These are phyloP conservation scores for Populus tremula DNA, from an alignment of 345 rosid genomes.

Conservation along the genomic window DNA sequence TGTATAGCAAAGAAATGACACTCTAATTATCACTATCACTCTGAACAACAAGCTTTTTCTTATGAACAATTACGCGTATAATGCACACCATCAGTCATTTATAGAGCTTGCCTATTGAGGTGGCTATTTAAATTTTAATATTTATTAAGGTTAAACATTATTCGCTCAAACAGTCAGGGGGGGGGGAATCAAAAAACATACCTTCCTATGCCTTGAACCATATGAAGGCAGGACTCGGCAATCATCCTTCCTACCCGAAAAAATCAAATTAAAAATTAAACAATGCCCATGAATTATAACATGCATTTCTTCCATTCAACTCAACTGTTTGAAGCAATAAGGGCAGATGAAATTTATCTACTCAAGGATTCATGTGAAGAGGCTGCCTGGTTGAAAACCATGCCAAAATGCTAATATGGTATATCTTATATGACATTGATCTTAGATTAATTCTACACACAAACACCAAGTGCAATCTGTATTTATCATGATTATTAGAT, in stretches of 20 bases:
- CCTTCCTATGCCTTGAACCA: conserved; percentile 46
- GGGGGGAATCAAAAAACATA: conserved; percentile 14
- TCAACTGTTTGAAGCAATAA: neutral
- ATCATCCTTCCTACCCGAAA: conserved; percentile 39
- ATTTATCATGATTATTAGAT: too few species aligned
- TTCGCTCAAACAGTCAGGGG: neutral
- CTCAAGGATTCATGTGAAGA: neutral
- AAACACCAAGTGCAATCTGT: neutral
- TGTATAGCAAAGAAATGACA: neutral
- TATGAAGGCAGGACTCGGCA: conserved; percentile 25
- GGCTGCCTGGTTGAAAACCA: neutral
- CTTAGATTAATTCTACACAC: neutral
- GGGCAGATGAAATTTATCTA: neutral
- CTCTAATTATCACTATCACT: neutral
- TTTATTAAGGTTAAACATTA: too few species aligned
- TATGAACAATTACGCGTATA: neutral
- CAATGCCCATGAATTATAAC: neutral
- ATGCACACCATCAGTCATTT: conserved; percentile 1
- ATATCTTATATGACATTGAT: neutral
- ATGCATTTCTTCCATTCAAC: neutral
- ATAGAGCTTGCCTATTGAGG: neutral
- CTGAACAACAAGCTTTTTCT: neutral
- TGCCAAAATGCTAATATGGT: neutral
- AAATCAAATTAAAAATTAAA: neutral
- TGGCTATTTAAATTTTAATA: too few species aligned